Conservation (phyloP, 2,329 filamentous ascomycete genomes). For the Fusarium solani-melongenae region DNA sequence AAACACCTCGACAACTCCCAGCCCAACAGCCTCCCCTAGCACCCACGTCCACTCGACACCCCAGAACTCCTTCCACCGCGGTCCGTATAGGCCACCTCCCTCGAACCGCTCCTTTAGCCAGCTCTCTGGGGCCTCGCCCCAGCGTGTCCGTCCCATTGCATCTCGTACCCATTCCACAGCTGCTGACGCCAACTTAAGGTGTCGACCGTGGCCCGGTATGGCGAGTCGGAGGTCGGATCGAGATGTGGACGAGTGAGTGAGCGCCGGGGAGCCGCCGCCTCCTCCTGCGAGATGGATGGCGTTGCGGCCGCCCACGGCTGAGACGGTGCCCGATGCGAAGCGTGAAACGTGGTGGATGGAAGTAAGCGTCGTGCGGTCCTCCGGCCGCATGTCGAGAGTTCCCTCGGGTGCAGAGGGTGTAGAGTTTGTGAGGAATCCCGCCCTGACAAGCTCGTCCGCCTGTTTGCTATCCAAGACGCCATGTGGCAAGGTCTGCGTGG, state of each 20-base stretch:
- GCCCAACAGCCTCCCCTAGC: conserved; percentile 75
- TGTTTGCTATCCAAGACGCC: conserved; percentile 56
- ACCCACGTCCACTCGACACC: conserved; percentile 79
- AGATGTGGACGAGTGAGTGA: conserved; percentile 39
- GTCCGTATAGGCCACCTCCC: conserved; percentile 62
- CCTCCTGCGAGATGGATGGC: conserved; percentile 74
- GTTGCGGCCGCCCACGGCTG: conserved; percentile 75
- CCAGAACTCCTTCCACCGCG: conserved; percentile 74
- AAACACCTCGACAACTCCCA: conserved; percentile 78
- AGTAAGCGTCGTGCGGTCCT: conserved; percentile 65
- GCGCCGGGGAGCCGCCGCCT: conserved; percentile 51
- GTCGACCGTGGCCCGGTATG: conserved; percentile 73
- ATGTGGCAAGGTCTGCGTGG: conserved; percentile 47
- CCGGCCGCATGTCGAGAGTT: conserved; percentile 60
- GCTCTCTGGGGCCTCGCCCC: conserved; percentile 71
- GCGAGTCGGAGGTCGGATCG: conserved; percentile 63
- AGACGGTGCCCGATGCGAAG: conserved; percentile 75
- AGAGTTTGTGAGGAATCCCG: conserved; percentile 73
- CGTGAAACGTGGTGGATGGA: conserved; percentile 72
- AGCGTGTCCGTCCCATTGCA: conserved; percentile 68
- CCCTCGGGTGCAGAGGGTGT: conserved; percentile 45
- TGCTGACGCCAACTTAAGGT: conserved; percentile 72
- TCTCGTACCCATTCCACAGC: conserved; percentile 71
- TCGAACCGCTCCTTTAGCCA: conserved; percentile 77
- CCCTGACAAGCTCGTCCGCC: conserved; percentile 68